Base-by-base conservation (phyloP, 1,284 basidiomycete species). In the Ceratobasidium papillatum region DNA sequence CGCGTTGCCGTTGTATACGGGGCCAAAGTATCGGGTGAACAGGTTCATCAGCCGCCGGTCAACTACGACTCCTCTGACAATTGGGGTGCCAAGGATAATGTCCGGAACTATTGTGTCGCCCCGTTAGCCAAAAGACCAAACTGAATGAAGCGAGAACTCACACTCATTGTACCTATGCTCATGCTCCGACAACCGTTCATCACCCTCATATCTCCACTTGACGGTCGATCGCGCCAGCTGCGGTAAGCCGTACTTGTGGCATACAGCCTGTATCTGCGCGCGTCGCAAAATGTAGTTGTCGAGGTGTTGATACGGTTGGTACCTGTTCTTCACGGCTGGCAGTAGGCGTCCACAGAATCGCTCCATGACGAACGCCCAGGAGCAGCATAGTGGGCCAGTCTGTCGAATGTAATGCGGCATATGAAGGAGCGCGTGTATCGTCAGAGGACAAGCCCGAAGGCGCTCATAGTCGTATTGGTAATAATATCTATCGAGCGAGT, bases 361-460 rank as follows among this genome's bases (percentile, higher is more conserved):
- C 68, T 82, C 81, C 78, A 81, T 86, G 0, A 82, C 80, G 72
- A 84, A 86, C 0, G 84, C 83, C 85, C 84, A 86, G 54, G 83
- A 83, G 5, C 78, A 78, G 84, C 84, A 85, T 0, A 85, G 83
- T 4, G 84, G 84, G 0, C 85, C 83, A 8, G 75, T 78, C 1
- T 62, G 71, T 49, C 79, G 65, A 38, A 85, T 84, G 59, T 78
- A 78, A 49, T 79, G 78, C 0, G 81, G 80, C 51, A 85, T 80
- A 74, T 85, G 84, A 3, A 85, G 79, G 0, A 85, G 80, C 0
- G 80, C 78, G 76, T 87, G 86, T 12, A 87, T 79, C 0, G 83
- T 84, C 0, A 85, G 36, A 0, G 83, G 80, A 74, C 85, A 86
- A 0, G 80, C 69, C 0, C 83, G 76, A 0, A 86, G 54, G 0